phyloP scores from a whole-genome alignment of 352 stramenopile species.

The Pythium periplocum region DNA sequence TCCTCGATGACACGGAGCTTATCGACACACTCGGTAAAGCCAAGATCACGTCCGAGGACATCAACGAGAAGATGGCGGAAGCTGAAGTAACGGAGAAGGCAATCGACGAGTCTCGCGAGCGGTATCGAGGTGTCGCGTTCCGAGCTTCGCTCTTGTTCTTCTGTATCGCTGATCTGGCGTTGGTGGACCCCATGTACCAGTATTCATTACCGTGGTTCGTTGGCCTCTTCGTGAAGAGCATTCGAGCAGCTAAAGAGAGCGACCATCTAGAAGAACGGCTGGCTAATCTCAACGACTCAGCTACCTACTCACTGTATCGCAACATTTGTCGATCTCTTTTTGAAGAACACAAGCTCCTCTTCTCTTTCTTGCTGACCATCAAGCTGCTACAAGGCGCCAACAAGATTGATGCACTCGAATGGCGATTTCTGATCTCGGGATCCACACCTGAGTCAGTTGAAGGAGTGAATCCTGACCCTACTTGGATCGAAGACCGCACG shows the following conservation, averaged over 20 bases:
- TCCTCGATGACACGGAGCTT: slow-evolving; percentile 90
- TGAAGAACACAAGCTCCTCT: slow-evolving; percentile 93
- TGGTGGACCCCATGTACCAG: slow-evolving; percentile 93
- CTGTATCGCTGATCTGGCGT: slow-evolving; percentile 86
- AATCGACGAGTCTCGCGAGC: slow-evolving; percentile 88
- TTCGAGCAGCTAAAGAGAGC: slow-evolving; percentile 72
- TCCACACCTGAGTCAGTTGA: slow-evolving; percentile 55
- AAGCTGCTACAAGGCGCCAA: slow-evolving; percentile 71
- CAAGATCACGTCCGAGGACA: slow-evolving; percentile 90
- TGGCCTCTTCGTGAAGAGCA: slow-evolving; percentile 87
- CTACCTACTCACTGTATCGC: slow-evolving; percentile 92
- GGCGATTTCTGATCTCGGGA: slow-evolving; percentile 92
- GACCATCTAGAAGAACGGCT: slow-evolving; percentile 84
- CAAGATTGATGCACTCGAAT: slow-evolving; percentile 87
- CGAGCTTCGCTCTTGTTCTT: slow-evolving; percentile 90
- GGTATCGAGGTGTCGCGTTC: slow-evolving; percentile 87
- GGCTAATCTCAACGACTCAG: slow-evolving; percentile 87
- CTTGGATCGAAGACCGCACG: slow-evolving; percentile 39
- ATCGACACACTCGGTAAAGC: slow-evolving; percentile 90
- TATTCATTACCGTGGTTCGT: slow-evolving; percentile 94
- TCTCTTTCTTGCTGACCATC: slow-evolving; percentile 91
- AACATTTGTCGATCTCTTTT: slow-evolving; percentile 94
- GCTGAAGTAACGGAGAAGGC: slow-evolving; percentile 89
- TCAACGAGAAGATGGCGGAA: slow-evolving; percentile 91
- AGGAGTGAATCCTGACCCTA: slow-evolving; percentile 64